Evolutionary conservation across 768 basidiomycete genomes (phyloP).

Genomic region (Cubamyces lactineus): DNA sequence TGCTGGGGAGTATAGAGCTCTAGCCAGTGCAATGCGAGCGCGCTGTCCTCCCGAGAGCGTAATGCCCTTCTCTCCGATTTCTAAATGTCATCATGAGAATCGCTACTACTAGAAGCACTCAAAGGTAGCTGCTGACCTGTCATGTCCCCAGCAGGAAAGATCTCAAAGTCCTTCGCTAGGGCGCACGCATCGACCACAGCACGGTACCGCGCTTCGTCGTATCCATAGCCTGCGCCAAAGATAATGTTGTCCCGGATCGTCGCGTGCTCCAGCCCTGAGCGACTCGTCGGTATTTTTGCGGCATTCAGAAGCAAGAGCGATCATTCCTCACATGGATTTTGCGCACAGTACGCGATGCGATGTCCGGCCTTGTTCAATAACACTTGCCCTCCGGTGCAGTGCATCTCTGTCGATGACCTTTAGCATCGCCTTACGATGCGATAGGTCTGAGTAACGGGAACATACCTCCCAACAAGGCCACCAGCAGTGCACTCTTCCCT

Average conservation of each 20-base stretch:
- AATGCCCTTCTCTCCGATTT: conserved; percentile 83
- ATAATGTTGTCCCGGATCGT: conserved; percentile 83
- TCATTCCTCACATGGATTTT: conserved; percentile 56
- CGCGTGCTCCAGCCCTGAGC: conserved; percentile 73
- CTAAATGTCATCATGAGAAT: conserved; percentile 34
- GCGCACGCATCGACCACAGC: conserved; percentile 76
- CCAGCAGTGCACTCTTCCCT: conserved; percentile 68
- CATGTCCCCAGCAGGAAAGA: conserved; percentile 76
- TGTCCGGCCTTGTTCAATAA: conserved; percentile 58
- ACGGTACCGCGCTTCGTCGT: conserved; percentile 65
- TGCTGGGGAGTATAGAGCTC: conserved; percentile 77
- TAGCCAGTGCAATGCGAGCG: conserved; percentile 74
- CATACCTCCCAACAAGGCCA: conserved; percentile 69
- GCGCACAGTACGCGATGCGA: conserved; percentile 69
- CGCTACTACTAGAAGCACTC: background rate
- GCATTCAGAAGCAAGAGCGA: background rate
- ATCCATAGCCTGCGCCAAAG: conserved; percentile 64
- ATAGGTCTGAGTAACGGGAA: background rate
- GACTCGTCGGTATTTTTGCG: conserved; percentile 30
- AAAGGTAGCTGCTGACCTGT: conserved; percentile 51
- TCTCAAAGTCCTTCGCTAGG: conserved; percentile 66
- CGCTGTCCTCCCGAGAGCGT: conserved; percentile 76
- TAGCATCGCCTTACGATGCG: background rate
- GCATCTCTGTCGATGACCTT: conserved; percentile 51
- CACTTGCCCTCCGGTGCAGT: conserved; percentile 57